Evolutionary conservation across 139 green algal genomes (phyloP).

Genomic region (Ostreobium quekettii): DNA sequence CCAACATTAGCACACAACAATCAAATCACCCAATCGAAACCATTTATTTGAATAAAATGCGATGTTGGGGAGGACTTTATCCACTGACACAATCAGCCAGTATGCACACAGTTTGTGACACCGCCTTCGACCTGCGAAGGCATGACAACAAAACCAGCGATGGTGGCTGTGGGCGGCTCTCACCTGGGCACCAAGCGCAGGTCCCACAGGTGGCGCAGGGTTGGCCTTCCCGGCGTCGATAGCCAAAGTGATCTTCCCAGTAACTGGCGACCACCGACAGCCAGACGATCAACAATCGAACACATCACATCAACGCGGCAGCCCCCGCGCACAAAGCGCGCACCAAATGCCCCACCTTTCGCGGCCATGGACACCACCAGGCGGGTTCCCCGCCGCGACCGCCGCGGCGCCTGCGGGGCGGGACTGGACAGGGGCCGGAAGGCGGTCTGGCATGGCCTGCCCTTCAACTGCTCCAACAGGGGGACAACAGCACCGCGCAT

Average conservation of each 20-base stretch:
- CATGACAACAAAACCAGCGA: neutral
- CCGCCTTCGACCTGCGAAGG: neutral
- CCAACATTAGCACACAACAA: no score
- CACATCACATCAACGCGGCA: no score
- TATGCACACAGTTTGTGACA: neutral
- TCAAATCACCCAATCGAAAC: neutral
- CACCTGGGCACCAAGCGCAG: slow-evolving; percentile 92
- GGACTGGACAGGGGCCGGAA: no score
- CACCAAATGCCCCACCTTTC: no score
- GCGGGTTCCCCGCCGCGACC: no score
- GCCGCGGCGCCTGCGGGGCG: no score
- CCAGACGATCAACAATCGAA: neutral
- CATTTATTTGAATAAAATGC: neutral
- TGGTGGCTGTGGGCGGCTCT: neutral
- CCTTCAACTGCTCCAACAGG: no score
- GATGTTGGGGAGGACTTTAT: neutral
- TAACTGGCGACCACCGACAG: slow-evolving; percentile 42
- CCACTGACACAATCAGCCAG: neutral
- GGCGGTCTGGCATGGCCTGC: no score
- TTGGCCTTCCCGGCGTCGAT: slow-evolving; percentile 96
- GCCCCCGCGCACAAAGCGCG: no score
- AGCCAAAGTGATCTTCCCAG: slow-evolving; percentile 94
- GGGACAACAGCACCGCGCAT: no score
- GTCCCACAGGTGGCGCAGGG: slow-evolving; percentile 92
- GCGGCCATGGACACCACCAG: no score